phyloP scores from a whole-genome alignment of 2,329 filamentous ascomycete genomes.

The Ophiostoma sp. region DNA sequence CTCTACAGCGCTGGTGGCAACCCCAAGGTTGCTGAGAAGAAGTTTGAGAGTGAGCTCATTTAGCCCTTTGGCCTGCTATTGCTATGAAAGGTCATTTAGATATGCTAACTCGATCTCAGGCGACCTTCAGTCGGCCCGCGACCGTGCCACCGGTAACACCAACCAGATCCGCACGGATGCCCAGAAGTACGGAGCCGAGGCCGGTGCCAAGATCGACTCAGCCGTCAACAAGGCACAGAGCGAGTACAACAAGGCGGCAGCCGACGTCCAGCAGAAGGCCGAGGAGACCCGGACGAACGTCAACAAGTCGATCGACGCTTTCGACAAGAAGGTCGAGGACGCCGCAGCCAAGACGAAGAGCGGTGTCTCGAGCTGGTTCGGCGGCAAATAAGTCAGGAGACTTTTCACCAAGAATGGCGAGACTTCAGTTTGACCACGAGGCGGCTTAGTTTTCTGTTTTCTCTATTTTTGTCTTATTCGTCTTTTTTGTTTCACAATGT shows the following conservation, averaged over 20 bases:
- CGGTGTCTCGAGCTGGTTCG: slow-evolving; percentile 83
- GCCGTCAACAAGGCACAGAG: slow-evolving; percentile 67
- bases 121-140: slow-evolving; percentile 70
- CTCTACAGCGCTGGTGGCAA: slow-evolving; percentile 83
- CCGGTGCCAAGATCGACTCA: slow-evolving; percentile 67
- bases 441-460: not conserved
- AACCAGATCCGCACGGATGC: slow-evolving; percentile 65
- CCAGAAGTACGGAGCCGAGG: slow-evolving; percentile 60
- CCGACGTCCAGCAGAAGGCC: slow-evolving; percentile 80
- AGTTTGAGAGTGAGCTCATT: slow-evolving; percentile 70
- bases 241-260: slow-evolving; percentile 60
- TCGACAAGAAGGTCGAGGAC: slow-evolving; percentile 79
- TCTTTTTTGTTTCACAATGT: not conserved
- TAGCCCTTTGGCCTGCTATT: not conserved
- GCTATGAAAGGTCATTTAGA: not conserved
- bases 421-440: not conserved
- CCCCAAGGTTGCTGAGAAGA: slow-evolving; percentile 79
- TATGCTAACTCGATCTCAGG: slow-evolving; percentile 49
- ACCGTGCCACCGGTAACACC: slow-evolving; percentile 65
- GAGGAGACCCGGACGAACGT: slow-evolving; percentile 63
- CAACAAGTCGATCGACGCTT: slow-evolving; percentile 74
- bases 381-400: slow-evolving; percentile 51
- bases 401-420: not conserved
- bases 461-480: not conserved
- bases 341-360: slow-evolving; percentile 80